Conservation (phyloP, 73 alveolate genomes). For the Symbiodinium pilosum region DNA sequence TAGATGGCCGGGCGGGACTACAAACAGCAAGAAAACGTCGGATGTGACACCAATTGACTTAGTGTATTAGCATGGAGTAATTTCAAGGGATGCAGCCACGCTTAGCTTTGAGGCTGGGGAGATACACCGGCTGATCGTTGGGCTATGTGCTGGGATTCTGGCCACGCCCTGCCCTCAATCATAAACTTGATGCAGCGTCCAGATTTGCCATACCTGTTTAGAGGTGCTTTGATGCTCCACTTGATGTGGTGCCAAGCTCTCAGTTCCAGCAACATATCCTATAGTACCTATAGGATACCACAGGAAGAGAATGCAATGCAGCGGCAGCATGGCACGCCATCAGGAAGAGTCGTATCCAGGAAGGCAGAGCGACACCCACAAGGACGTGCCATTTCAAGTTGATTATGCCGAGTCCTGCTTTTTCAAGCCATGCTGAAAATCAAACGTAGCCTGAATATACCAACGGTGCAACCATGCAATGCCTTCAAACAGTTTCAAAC, state of each 20-base stretch:
- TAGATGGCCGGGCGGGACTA: too few relatives aligned
- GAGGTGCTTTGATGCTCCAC: conserved; percentile 73
- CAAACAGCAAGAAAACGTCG: too few relatives aligned
- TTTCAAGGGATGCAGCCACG: too few relatives aligned
- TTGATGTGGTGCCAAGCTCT: conserved; percentile 31
- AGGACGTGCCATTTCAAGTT: not conserved
- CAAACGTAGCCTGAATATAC: too few relatives aligned
- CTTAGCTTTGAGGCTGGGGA: conserved; percentile 49
- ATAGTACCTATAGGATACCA: too few relatives aligned
- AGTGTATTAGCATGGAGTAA: too few relatives aligned
- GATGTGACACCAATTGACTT: too few relatives aligned
- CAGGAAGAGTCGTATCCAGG: conserved; percentile 83
- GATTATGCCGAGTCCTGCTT: too few relatives aligned
- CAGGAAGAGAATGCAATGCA: too few relatives aligned
- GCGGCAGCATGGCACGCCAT: too few relatives aligned
- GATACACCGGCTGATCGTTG: conserved; percentile 25
- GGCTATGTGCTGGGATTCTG: conserved; percentile 61
- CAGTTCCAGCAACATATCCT: not conserved
- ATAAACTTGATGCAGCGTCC: not conserved
- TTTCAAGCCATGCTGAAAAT: too few relatives aligned
- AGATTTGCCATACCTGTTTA: not conserved
- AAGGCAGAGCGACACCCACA: conserved; percentile 4
- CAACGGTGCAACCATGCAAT: not conserved
- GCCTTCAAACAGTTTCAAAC: too few relatives aligned
- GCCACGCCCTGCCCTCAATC: conserved; percentile 31